Conservation (phyloP, 78 protist species). For the Andalucia godoyi region DNA sequence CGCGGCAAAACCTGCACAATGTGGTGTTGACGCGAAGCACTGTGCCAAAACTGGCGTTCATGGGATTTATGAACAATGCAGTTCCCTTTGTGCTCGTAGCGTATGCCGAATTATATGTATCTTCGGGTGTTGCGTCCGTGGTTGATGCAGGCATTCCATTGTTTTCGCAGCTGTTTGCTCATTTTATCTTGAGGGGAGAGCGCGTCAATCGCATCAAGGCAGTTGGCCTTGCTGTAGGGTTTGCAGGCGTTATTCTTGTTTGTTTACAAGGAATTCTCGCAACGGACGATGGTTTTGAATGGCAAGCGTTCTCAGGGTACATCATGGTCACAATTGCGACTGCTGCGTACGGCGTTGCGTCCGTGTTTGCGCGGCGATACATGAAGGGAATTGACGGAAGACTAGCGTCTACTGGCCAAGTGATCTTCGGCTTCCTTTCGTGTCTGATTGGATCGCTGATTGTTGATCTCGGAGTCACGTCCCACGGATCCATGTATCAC, state of each 20-base stretch:
- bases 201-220: too few relatives aligned
- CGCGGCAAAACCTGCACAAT: too few relatives aligned
- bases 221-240: neutral
- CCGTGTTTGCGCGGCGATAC: neutral
- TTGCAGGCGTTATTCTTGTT: conserved; percentile 10
- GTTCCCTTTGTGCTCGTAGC: conserved; percentile 7
- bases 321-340: neutral
- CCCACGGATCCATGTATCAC: too few relatives aligned
- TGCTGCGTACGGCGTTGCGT: conserved; percentile 6
- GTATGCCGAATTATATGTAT: neutral
- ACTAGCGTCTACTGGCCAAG: neutral
- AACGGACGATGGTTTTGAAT: neutral
- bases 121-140: neutral
- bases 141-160: conserved; percentile 10
- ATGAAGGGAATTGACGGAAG: neutral
- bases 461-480: too few relatives aligned
- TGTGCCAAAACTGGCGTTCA: neutral
- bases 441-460: too few relatives aligned
- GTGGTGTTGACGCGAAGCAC: too few relatives aligned
- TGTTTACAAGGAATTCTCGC: neutral
- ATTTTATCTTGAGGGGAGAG: neutral
- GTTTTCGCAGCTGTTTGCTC: conserved; percentile 9
- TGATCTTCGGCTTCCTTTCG: neutral
- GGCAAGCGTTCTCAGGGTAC: neutral
- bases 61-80: conserved; percentile 9